phyloP scores from a whole-genome alignment of 1,284 basidiomycete genomes.

The Apiotrichum veenhuisii region DNA sequence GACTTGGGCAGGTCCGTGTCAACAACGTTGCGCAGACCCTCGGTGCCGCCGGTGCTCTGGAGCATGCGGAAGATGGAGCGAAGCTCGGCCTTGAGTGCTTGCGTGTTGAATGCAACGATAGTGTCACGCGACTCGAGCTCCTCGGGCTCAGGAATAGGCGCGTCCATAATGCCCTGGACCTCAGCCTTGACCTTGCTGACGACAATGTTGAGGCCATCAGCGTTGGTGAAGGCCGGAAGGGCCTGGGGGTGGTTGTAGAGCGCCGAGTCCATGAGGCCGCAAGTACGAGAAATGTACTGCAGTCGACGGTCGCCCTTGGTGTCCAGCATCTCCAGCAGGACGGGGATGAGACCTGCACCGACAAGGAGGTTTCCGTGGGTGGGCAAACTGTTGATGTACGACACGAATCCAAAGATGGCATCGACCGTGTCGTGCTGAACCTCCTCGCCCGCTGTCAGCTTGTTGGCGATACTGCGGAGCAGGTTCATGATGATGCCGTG shows the following conservation, averaged over 20 bases:
- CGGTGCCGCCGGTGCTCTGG: slow-evolving; percentile 87
- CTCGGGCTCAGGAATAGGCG: slow-evolving; percentile 6
- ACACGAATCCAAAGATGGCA: slow-evolving; percentile 78
- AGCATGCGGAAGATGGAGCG: slow-evolving; percentile 95
- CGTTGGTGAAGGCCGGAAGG: slow-evolving; percentile 80
- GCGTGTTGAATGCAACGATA: slow-evolving; percentile 26
- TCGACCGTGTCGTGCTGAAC: slow-evolving; percentile 80
- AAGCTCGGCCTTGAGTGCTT: slow-evolving; percentile 75
- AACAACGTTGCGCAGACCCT: slow-evolving; percentile 89
- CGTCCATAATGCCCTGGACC: slow-evolving; percentile 5
- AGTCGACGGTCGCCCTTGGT: slow-evolving; percentile 49
- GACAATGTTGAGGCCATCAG: slow-evolving; percentile 77
- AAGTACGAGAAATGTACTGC: slow-evolving; percentile 55
- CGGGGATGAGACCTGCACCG: slow-evolving; percentile 89
- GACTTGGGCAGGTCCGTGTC: slow-evolving; percentile 84
- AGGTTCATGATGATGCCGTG: slow-evolving; percentile 90
- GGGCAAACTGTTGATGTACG: slow-evolving; percentile 77
- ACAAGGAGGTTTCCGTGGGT: slow-evolving; percentile 89
- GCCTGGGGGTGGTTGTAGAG: slow-evolving; percentile 72
- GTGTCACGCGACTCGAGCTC: slow-evolving; percentile 18
- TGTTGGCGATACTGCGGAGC: slow-evolving; percentile 70
- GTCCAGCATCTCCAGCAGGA: slow-evolving; percentile 83
- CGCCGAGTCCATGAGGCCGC: slow-evolving; percentile 88
- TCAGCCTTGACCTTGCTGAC: slow-evolving; percentile 74
- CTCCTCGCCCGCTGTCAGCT: slow-evolving; percentile 59